A percentile compares a stretch with the other conserved stretches of the same genome.
phyloP scores from a whole-genome alignment of 495 filamentous ascomycete species.

The Lineolata rhizophorae region DNA sequence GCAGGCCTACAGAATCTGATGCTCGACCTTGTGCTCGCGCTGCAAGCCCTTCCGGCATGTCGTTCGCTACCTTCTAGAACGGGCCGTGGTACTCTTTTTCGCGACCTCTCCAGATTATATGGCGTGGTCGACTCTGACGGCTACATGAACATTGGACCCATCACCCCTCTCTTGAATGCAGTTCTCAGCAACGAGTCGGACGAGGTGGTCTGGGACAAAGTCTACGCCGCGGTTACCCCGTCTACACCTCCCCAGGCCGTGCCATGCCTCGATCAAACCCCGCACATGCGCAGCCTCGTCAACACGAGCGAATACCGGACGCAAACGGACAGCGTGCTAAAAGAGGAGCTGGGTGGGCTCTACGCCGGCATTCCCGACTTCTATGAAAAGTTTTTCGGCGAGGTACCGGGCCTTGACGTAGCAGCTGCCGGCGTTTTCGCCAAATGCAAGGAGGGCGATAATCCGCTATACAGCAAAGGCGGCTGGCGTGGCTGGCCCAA shows the following conservation, averaged over 20 bases:
- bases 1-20: conserved; percentile 7
- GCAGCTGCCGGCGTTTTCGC: conserved; percentile 1
- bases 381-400: background rate
- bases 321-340: background rate
- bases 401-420: background rate
- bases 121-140: conserved; percentile 12
- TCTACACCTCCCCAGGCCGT: conserved; percentile 1
- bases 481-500: conserved; percentile 1
- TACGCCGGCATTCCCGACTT: background rate
- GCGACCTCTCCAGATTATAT: conserved; percentile 11
- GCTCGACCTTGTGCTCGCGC: conserved; percentile 7
- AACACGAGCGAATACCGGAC: no score
- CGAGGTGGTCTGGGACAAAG: conserved; percentile 4
- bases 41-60: conserved; percentile 12
- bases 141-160: no score
- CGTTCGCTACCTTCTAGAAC: conserved; percentile 10
- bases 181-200: conserved; percentile 4
- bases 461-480: background rate
- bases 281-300: no score
- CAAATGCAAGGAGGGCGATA: background rate
- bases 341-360: background rate
- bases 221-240: conserved; percentile 2
- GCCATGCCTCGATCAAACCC: no score
- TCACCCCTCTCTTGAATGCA: no score
- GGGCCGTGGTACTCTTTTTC: conserved; percentile 5